phyloP scores from a whole-genome alignment of 1,139 yeast species.

The Kodamaea derodonti region DNA sequence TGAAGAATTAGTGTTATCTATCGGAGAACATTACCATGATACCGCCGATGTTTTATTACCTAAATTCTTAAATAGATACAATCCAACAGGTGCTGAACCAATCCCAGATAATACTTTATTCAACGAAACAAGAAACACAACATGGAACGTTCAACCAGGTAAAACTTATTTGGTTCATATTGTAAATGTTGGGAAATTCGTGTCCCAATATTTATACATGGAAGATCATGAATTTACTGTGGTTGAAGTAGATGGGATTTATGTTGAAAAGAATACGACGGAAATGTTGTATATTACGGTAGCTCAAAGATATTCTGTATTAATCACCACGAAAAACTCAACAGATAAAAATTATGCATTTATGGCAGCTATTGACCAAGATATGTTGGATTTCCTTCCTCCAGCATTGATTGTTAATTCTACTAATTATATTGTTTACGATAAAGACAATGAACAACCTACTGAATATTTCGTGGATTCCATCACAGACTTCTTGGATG shows the following conservation, averaged over 20 bases:
- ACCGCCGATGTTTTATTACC: constrained; percentile 49
- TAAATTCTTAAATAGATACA: constrained; percentile 61
- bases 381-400: constrained; percentile 76
- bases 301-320: constrained; percentile 76
- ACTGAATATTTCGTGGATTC: constrained; percentile 33
- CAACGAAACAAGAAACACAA: constrained; percentile 71
- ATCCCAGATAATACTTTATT: constrained; percentile 76
- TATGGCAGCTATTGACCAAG: constrained; percentile 70
- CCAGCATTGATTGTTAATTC: constrained; percentile 58
- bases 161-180: constrained; percentile 77
- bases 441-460: constrained; percentile 29
- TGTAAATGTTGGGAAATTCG: constrained; percentile 81
- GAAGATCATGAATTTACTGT: constrained; percentile 82
- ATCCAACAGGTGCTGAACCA: constrained; percentile 98
- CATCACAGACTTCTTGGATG: constrained; percentile 51
- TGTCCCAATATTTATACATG: constrained; percentile 78
- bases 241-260: constrained; percentile 80
- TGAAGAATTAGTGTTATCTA: constrained; percentile 64
- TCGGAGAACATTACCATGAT: constrained; percentile 86
- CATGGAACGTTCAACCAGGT: constrained; percentile 71
- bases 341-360: constrained; percentile 67
- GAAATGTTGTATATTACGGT: constrained; percentile 60
- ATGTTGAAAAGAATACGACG: constrained; percentile 63
- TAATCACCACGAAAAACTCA: constrained; percentile 63
- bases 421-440: constrained; percentile 69